Conservation (phyloP, 495 filamentous ascomycete genomes). For the Penicillium salamii region DNA sequence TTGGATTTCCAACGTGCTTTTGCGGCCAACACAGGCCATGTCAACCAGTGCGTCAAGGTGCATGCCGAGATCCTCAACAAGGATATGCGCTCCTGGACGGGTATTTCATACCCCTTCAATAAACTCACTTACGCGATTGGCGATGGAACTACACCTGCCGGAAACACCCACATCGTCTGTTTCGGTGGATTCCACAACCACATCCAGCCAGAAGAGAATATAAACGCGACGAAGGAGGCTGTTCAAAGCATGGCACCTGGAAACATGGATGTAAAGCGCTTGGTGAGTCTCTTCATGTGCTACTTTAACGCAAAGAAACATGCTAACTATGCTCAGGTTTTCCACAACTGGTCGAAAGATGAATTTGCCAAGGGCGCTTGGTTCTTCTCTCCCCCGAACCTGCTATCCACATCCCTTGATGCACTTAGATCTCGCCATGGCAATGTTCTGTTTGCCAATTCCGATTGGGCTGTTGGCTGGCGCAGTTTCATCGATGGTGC, state of each 20-base stretch:
- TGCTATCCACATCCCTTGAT: constrained; percentile 18
- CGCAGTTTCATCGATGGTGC: constrained; percentile 34
- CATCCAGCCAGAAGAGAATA: constrained; percentile 18
- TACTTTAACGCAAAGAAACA: neutral
- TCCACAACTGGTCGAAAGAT: constrained; percentile 33
- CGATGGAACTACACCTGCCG: constrained; percentile 20
- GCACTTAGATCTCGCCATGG: constrained; percentile 21
- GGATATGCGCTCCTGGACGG: constrained; percentile 24
- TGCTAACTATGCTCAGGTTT: constrained; percentile 11
- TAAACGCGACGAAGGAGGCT: constrained; percentile 16
- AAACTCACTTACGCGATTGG: constrained; percentile 16
- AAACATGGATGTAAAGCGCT: constrained; percentile 21
- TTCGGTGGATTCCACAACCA: constrained; percentile 22
- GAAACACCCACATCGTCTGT: constrained; percentile 24
- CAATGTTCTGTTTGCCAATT: constrained; percentile 26
- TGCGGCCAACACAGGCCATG: constrained; percentile 22
- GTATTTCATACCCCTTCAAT: constrained; percentile 24
- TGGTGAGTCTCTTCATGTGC: constrained; percentile 4
- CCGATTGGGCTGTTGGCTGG: constrained; percentile 34
- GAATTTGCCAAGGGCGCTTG: constrained; percentile 31
- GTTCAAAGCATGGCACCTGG: constrained; percentile 18
- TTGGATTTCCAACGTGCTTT: constrained; percentile 13
- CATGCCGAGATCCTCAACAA: constrained; percentile 25
- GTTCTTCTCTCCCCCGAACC: constrained; percentile 18
- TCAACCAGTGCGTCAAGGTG: constrained; percentile 28